Base-by-base conservation (phyloP, 1,284 basidiomycete genomes). In the Puccinia novopanici region DNA sequence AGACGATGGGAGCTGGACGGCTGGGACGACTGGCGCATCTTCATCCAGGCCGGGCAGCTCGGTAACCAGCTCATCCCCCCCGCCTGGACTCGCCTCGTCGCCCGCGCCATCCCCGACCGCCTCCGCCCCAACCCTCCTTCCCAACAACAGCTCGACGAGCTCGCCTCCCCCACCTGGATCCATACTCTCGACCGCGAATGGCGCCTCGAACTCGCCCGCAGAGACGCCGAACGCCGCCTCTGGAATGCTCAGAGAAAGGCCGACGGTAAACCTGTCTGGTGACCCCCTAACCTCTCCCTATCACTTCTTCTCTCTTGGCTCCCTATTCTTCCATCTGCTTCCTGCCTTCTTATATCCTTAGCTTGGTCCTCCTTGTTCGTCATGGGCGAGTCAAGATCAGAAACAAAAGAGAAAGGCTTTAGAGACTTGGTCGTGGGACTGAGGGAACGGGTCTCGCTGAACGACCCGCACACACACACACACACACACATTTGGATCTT, bases 1-100 rank as follows among this genome's bases (percentile, higher is more conserved):
- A 57, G 59, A 13, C 65, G 55, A 61, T 78, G 76, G 76, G 67
- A 78, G 19, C 55, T 78, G 24, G 76, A 78, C 24, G 34, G 42
- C 30, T 78, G 65, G 65, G 30, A 78, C 1, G 76, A 78, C 70
- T 78, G 76, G 76, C 70, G 52, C 50, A 70, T 78, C 12, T 78
- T 78, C 45, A 78, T 78, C 45, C 67, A 78, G 54, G 27, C 65
- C 19, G 76, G 76, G 2, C 54, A 61, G 30, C 52, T 78, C 45
- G 67, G 54, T 12, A 67, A 67, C 34, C 17, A 45, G 6, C n/a
- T 78, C 13, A 71, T 78, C 37, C 67, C 76, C 52, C 19, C n/a
- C 22, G 19, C 57, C 50, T 78, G 65, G 65, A 37, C 42, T 42
- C 63, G 55, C 54, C 59, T 42, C 13, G 37, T 52, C 42, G 34